phyloP scores from a whole-genome alignment of 2,329 filamentous ascomycete species.

The Clarireedia sp. region DNA sequence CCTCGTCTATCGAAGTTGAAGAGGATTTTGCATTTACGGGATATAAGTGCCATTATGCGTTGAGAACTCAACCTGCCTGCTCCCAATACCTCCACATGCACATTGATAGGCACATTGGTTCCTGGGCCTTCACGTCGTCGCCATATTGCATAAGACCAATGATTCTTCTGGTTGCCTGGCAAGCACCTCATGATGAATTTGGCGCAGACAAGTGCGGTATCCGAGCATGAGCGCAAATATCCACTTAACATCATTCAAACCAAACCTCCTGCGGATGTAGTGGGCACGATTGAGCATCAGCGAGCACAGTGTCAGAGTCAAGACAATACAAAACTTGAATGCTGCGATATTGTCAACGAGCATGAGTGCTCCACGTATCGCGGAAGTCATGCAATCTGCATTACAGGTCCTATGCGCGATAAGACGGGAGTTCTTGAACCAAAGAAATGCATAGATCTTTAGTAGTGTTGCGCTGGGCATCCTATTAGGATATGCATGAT shows the following conservation, averaged over 20 bases:
- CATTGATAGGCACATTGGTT: conserved; percentile 29
- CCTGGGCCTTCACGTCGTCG: conserved; percentile 52
- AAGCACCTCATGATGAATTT: conserved; percentile 37
- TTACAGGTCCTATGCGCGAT: no score
- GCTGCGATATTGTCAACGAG: neutral
- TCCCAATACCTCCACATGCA: conserved; percentile 33
- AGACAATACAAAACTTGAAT: conserved; percentile 28
- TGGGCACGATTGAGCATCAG: conserved; percentile 32
- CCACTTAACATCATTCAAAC: conserved; percentile 10
- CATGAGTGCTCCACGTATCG: neutral
- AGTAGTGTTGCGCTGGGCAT: no score
- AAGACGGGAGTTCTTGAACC: no score
- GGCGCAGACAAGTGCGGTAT: conserved; percentile 29
- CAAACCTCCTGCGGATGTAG: neutral
- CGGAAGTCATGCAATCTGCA: neutral
- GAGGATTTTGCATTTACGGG: conserved; percentile 7
- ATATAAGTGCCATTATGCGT: conserved; percentile 15
- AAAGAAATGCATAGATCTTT: no score
- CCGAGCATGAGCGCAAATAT: conserved; percentile 2
- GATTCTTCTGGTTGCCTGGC: conserved; percentile 42
- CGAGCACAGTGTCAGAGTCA: conserved; percentile 44
- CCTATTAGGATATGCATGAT: no score
- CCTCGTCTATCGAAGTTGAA: conserved; percentile 7
- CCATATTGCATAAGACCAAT: conserved; percentile 40
- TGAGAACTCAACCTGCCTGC: conserved; percentile 25